Base-by-base conservation (phyloP, 106 monocot genomes). In the Alisma plantagoaquatica region DNA sequence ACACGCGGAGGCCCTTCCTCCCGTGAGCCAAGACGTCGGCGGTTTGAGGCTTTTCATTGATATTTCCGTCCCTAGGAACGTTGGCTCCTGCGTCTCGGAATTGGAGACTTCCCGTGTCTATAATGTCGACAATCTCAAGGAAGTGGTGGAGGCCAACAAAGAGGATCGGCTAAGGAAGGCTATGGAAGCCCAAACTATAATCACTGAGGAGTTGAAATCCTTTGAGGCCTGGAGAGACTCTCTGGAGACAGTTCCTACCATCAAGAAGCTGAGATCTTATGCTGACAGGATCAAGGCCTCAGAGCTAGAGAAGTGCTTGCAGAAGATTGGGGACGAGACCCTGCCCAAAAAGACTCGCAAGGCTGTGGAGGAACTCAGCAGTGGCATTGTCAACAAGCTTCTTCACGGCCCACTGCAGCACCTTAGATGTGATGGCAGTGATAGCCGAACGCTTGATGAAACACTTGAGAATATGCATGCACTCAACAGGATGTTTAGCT, bases 171-270 rank as follows among this genome's bases (percentile, higher is more conserved):
- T 76, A 16, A 70, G 96, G 65, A 96, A 89, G 31, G 84, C 96
- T 15, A 76, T 75, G 96, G 96, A 96, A 62, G 96, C 96, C 12
- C 80, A 89, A 54, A 33, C 59, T 8, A 77, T 96, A 33, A 89
- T 96, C 57, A 63, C 51, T 0, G 51, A 96, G 45, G 89, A 96
- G 47, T 26, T 85, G 65, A 89, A 67, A 23, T 51, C 53, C 43
- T 96, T 96, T 22, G 89, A 96, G 63, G 77, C 84, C 24, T 96
- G 96, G 96, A 75, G 96, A 52, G 84, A 96, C 60, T 96, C 96
- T 2, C 52, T 96, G 60, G 96, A 89, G 58, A 96, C 96, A 9
- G 96, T 96, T 15, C 96, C 88, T 8, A 96, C 96, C 17, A 96
- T 96, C 64, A 96, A 96, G 73, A 84, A 81, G 51, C 46, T 96